phyloP scores from a whole-genome alignment of 2,329 filamentous ascomycete species.

The Sarocladiaceae sp. region DNA sequence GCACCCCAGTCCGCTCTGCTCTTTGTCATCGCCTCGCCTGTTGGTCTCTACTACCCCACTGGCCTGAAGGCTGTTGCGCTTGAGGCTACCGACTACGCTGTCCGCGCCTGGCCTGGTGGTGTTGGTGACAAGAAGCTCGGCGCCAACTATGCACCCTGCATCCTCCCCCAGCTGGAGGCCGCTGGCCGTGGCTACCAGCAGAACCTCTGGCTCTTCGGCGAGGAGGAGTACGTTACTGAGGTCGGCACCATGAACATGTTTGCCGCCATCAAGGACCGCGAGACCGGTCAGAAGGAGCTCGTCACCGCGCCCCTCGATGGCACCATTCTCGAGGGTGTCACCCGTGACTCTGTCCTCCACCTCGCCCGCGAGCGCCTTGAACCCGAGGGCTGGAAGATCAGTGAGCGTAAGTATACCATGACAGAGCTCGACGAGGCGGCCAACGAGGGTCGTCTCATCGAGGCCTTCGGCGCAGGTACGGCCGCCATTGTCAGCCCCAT shows the following conservation, averaged over 20 bases:
- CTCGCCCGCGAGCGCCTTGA: conserved; percentile 78
- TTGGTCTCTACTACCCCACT: conserved; percentile 96
- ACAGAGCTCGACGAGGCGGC: conserved; percentile 74
- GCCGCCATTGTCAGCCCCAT: conserved; percentile 92
- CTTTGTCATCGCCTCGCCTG: conserved; percentile 91
- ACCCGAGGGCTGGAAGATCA: conserved; percentile 81
- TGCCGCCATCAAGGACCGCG: conserved; percentile 74
- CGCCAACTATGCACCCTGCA: conserved; percentile 98
- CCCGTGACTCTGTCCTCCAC: conserved; percentile 80
- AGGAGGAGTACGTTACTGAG: conserved; percentile 93
- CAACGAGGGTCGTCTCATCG: conserved; percentile 76
- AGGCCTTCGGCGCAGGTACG: conserved; percentile 91
- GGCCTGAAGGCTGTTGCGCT: conserved; percentile 96
- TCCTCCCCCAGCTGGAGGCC: conserved; percentile 90
- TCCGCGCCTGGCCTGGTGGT: conserved; percentile 95
- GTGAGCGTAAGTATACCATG: conserved; percentile 92
- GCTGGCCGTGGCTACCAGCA: conserved; percentile 91
- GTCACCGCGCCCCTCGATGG: conserved; percentile 94
- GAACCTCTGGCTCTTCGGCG: conserved; percentile 95
- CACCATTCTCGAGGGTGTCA: conserved; percentile 93
- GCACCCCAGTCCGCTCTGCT: conserved; percentile 88
- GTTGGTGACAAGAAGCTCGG: conserved; percentile 98
- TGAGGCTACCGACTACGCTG: conserved; percentile 93
- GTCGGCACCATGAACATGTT: conserved; percentile 99
- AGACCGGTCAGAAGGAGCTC: conserved; percentile 85